Evolutionary conservation across 1,139 yeast species (phyloP), one percentile per base, ranked within the genome.

Genomic region (Saccharomyces pastorianus): DNA sequence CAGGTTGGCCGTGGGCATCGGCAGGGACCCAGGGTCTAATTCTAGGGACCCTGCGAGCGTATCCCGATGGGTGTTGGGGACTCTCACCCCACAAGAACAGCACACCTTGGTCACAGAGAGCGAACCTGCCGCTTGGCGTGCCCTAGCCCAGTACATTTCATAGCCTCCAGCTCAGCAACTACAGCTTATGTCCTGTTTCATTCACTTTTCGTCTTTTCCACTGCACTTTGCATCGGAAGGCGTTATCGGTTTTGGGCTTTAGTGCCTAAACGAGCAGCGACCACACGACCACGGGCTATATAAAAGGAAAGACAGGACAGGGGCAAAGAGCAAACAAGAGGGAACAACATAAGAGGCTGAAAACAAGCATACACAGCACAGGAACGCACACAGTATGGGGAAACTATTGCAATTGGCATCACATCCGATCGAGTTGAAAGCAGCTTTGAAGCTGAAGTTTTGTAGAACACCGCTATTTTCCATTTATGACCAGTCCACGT

Each of bases 1-100:
- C 14, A 78, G 84, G 56, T 65, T 88, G 6, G 80, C 85, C n/a
- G 73, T 89, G 11, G 96, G 96, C 0, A 84, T 89, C 25, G 95
- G 88, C 1, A 74, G 87, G 53, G 42, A 34, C 42, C 42, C 42
- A 34, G 42, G 42, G 42, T 86, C 91, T 0, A 71, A 66, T 6
- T 63, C 70, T 11, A 68, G 76, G 57, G 73, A 74, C 44, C 70
- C 76, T 0, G 64, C 66, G 1, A 71, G 67, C 5, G 87, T 87
- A 1, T 77, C 85, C 0, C 75, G 79, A 25, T 84, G 83, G 63
- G 96, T 89, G 2, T 70, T 88, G 46, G 6, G 53, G 31, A 20
- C 59, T 60, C 6, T 51, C 52, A 49, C 51, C 51, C 26, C 57
- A 32, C 34, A 48, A 56, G 47, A 52, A 54, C 28, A 51, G 34